Percentiles rank a stretch among this genome's conserved stretches.
These are phyloP conservation scores for Citropsis articulata DNA, from an alignment of 345 rosid genomes.

Conservation along the genomic window DNA sequence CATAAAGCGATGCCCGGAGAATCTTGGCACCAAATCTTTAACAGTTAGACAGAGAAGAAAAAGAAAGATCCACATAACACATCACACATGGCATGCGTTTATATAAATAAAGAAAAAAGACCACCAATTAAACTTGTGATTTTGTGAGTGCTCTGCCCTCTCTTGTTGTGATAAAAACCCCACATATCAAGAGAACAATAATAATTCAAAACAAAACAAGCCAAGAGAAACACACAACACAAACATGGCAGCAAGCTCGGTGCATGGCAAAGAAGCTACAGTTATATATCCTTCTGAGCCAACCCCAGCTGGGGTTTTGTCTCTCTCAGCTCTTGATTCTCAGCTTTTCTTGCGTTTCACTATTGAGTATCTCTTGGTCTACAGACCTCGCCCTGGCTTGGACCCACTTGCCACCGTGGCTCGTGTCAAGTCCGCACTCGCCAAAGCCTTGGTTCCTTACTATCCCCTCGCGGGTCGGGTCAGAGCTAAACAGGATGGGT, in stretches of 20 bases:
- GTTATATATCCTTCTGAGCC: constrained; percentile 58
- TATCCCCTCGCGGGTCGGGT: constrained; percentile 89
- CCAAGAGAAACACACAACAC: neutral
- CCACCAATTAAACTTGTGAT: neutral
- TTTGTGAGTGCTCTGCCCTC: neutral
- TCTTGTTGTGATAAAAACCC: neutral
- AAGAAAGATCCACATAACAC: neutral
- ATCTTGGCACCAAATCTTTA: constrained; percentile 84
- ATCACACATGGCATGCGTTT: constrained; percentile 11
- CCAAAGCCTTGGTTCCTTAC: constrained; percentile 57
- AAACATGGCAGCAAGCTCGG: constrained; percentile 46
- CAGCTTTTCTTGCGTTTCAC: constrained; percentile 92
- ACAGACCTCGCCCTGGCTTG: constrained; percentile 31
- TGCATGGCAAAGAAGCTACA: constrained; percentile 51
- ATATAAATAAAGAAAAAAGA: neutral
- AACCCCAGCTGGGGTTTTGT: constrained; percentile 56
- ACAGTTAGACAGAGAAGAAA: constrained; percentile 35
- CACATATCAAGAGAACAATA: neutral
- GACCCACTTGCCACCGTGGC: constrained; percentile 29
- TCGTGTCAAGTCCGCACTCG: constrained; percentile 58
- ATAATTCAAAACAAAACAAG: neutral
- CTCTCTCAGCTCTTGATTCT: constrained; percentile 83
- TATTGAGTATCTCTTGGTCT: constrained; percentile 67
- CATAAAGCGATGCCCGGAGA: constrained; percentile 72
- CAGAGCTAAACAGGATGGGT: constrained; percentile 38